Evolutionary conservation across 305 asterid genomes (phyloP).

Genomic region (Rubia peregrina): DNA sequence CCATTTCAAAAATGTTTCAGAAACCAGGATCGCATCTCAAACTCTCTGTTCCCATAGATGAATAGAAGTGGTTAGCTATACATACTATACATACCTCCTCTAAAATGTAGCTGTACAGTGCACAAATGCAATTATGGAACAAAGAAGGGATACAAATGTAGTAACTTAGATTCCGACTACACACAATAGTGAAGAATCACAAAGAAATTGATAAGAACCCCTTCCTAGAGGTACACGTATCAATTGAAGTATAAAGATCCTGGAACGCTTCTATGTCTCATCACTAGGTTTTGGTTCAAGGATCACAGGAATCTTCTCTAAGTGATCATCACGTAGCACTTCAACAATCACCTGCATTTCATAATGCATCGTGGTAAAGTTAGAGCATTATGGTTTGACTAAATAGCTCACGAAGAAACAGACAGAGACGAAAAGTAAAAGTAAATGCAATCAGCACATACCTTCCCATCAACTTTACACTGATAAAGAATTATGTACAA

Average conservation of each 20-base stretch:
- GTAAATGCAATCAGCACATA: conserved; percentile 20
- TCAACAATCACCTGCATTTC: conserved; percentile 62
- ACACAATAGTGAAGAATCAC: conserved; percentile 4
- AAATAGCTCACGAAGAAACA: background rate
- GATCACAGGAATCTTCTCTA: conserved; percentile 78
- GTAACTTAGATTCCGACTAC: conserved; percentile 1
- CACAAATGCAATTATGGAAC: conserved; percentile 1
- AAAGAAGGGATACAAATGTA: background rate
- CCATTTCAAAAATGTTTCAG: background rate
- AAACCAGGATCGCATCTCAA: background rate
- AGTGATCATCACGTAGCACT: conserved; percentile 83
- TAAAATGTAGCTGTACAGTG: conserved; percentile 4
- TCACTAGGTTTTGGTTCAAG: conserved; percentile 94
- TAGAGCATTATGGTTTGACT: background rate
- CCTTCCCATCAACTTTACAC: conserved; percentile 91
- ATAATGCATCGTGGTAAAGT: background rate
- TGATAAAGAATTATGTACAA: conserved; percentile 95
- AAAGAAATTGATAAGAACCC: conserved; percentile 1
- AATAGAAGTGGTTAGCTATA: background rate
- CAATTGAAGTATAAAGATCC: background rate
- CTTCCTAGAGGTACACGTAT: background rate
- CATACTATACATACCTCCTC: background rate
- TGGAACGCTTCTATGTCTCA: conserved; percentile 37
- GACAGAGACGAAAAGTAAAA: background rate
- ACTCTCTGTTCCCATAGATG: background rate